Conservation (phyloP, 2,329 filamentous ascomycete species). For the Fusarium citri region DNA sequence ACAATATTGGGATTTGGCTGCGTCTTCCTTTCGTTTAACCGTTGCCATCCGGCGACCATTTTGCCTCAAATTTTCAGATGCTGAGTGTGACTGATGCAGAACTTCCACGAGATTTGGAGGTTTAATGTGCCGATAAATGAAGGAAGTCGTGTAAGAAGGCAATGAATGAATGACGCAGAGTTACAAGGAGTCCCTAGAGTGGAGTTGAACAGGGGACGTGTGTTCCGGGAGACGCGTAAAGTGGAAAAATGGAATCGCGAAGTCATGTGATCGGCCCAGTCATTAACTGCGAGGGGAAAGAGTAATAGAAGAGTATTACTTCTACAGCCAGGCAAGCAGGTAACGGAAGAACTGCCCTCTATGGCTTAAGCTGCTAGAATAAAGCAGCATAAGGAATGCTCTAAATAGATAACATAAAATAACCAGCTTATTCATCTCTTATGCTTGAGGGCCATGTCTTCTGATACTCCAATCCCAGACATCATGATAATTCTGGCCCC, state of each 20-base stretch:
- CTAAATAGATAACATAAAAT: background rate
- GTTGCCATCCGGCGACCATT: slow-evolving; percentile 84
- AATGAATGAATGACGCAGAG: slow-evolving; percentile 23
- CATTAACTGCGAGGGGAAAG: background rate
- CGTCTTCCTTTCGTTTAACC: slow-evolving; percentile 79
- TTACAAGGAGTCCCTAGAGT: slow-evolving; percentile 1
- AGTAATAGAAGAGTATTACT: background rate
- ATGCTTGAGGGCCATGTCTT: background rate
- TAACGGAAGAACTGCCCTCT: background rate
- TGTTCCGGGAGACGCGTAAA: slow-evolving; percentile 26
- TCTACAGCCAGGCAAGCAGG: background rate
- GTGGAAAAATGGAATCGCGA: slow-evolving; percentile 13
- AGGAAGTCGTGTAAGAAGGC: background rate
- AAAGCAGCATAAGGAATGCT: background rate
- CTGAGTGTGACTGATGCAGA: background rate
- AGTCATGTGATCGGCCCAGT: slow-evolving; percentile 25
- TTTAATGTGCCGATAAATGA: background rate
- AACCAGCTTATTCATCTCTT: background rate
- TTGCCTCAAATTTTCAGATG: background rate
- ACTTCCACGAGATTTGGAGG: background rate
- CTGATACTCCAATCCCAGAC: background rate
- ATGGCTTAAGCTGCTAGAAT: background rate
- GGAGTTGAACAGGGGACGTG: background rate
- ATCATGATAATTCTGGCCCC: background rate
- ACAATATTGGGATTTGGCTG: slow-evolving; percentile 83